These are phyloP conservation scores for Stachybotrys chlorohalonatus DNA, from an alignment of 2,329 filamentous ascomycete genomes.

Conservation along the genomic window DNA sequence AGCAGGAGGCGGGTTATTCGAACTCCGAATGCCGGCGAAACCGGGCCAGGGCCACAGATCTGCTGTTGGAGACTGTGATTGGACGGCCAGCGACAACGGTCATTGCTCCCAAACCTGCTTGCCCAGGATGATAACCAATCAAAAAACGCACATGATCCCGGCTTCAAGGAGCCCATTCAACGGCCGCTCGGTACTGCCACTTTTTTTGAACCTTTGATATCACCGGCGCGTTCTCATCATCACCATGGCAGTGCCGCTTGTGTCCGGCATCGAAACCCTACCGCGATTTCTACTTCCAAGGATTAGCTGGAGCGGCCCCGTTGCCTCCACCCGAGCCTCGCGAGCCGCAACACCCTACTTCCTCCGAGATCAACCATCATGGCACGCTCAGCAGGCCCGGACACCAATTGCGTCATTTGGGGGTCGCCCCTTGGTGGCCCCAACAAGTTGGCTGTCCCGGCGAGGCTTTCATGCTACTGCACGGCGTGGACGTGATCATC, in stretches of 20 bases:
- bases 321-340: conserved; percentile 11
- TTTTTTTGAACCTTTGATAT: neutral
- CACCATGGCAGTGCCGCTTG: conserved; percentile 14
- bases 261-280: conserved; percentile 28
- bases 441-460: no score
- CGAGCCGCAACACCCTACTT: conserved; percentile 9
- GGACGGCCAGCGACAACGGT: no score
- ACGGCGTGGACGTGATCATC: conserved; percentile 63
- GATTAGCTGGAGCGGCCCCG: conserved; percentile 39
- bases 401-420: neutral
- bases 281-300: conserved; percentile 47
- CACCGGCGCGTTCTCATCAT: neutral
- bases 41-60: no score
- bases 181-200: neutral
- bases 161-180: neutral
- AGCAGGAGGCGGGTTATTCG: neutral
- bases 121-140: neutral
- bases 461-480: conserved; percentile 56
- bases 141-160: neutral
- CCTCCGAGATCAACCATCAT: conserved; percentile 8
- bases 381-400: neutral
- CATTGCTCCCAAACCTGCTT: neutral
- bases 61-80: no score
- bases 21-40: conserved; percentile 3
- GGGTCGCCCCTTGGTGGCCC: neutral